These are phyloP conservation scores for Oryza nivara DNA, from an alignment of 176 grass and related monocot genomes.

Conservation along the genomic window DNA sequence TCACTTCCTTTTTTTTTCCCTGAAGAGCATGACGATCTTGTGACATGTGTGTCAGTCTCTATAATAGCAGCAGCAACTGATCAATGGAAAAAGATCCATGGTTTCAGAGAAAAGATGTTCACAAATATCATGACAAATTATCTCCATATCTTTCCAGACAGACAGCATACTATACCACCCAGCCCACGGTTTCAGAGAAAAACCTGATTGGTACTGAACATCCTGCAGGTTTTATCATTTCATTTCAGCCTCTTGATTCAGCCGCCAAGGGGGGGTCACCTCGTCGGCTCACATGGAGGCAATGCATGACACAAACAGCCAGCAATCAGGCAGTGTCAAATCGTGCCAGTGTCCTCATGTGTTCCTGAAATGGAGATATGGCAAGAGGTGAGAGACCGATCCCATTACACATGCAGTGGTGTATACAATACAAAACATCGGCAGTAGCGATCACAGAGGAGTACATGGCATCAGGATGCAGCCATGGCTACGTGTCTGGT, in stretches of 20 bases:
- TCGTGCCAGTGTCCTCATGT: slow-evolving; percentile 14
- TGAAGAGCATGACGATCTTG: slow-evolving; percentile 28
- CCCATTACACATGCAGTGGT: slow-evolving; percentile 37
- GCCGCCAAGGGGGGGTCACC: background rate
- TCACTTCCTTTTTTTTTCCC: background rate
- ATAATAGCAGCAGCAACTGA: slow-evolving; percentile 35
- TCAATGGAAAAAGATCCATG: slow-evolving; percentile 25
- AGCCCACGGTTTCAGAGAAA: slow-evolving; percentile 29
- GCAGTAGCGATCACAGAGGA: background rate
- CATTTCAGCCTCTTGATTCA: background rate
- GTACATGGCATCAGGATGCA: background rate
- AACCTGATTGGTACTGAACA: slow-evolving; percentile 15
- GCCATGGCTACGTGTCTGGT: slow-evolving; percentile 23
- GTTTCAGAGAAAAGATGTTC: slow-evolving; percentile 11
- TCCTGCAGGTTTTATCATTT: background rate
- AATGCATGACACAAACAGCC: background rate
- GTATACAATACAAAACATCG: slow-evolving; percentile 10
- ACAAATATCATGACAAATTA: slow-evolving; percentile 5
- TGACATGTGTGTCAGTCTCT: slow-evolving; percentile 28
- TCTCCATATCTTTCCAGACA: background rate
- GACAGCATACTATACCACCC: background rate
- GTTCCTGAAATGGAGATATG: slow-evolving; percentile 5
- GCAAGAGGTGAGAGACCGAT: slow-evolving; percentile 5
- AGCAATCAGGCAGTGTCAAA: slow-evolving; percentile 1
- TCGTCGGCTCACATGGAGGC: slow-evolving; percentile 39